phyloP scores from a whole-genome alignment of 163 green algal genomes.

The Chloromonas sp. region DNA sequence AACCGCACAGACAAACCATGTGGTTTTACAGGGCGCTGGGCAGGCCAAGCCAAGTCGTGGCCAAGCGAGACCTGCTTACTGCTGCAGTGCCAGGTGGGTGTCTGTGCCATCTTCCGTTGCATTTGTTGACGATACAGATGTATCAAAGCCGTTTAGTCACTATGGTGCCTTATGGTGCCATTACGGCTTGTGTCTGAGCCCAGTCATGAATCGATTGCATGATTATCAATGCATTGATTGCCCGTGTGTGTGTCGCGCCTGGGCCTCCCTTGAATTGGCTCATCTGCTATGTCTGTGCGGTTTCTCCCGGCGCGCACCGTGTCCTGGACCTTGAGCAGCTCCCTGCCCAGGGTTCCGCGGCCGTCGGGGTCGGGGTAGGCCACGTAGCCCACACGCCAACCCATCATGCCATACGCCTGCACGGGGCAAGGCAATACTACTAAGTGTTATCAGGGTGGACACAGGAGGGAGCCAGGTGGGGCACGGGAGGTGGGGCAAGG shows the following conservation, averaged over 20 bases:
- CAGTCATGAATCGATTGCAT: neutral
- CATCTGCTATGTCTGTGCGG: neutral
- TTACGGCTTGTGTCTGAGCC: neutral
- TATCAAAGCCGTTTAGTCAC: too few relatives aligned
- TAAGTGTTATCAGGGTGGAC: neutral
- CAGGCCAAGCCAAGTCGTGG: too few relatives aligned
- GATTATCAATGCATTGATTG: neutral
- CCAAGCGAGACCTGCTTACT: too few relatives aligned
- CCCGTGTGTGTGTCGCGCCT: neutral
- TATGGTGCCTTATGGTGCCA: neutral
- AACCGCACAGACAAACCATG: too few relatives aligned
- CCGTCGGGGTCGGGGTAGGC: slow-evolving; percentile 51
- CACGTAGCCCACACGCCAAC: slow-evolving; percentile 85
- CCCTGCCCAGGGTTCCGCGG: neutral
- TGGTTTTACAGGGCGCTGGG: too few relatives aligned
- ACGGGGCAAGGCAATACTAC: neutral
- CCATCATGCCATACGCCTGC: slow-evolving; percentile 91
- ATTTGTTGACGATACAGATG: too few relatives aligned
- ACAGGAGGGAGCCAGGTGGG: too few relatives aligned
- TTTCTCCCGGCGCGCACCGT: neutral
- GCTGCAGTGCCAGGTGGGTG: too few relatives aligned
- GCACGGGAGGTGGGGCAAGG: too few relatives aligned
- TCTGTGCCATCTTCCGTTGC: too few relatives aligned
- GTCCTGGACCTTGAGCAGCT: slow-evolving; percentile 17
- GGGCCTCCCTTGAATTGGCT: neutral